These are phyloP conservation scores for Hypoxylon intermedium DNA, from an alignment of 495 filamentous ascomycete species.

Conservation along the genomic window DNA sequence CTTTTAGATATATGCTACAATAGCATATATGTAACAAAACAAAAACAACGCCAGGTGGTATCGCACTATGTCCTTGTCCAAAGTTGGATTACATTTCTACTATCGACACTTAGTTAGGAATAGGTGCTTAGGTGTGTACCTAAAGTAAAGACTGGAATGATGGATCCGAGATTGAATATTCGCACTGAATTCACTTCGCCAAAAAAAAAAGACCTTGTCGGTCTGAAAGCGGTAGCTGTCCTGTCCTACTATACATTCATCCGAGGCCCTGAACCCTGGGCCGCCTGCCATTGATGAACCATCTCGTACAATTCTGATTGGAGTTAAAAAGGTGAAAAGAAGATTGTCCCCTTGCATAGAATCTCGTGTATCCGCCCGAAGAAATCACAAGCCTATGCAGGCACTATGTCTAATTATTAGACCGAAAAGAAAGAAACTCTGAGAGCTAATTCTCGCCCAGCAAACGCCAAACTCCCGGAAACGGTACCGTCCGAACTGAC, in stretches of 20 bases:
- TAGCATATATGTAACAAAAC: too few species aligned
- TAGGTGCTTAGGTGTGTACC: too few species aligned
- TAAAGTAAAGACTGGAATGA: background rate
- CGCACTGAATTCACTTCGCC: background rate
- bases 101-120: too few species aligned
- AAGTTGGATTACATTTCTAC: too few species aligned
- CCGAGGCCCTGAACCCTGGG: slow-evolving; percentile 6
- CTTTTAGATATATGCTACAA: too few species aligned
- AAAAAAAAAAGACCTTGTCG: background rate
- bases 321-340: slow-evolving; percentile 5
- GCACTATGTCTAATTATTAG: slow-evolving; percentile 22
- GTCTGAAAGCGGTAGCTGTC: slow-evolving; percentile 1
- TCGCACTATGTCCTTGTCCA: too few species aligned
- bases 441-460: slow-evolving; percentile 2
- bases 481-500: background rate
- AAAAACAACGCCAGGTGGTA: too few species aligned
- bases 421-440: slow-evolving; percentile 1
- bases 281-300: slow-evolving; percentile 14
- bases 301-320: background rate
- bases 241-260: slow-evolving; percentile 29
- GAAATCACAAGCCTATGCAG: slow-evolving; percentile 28
- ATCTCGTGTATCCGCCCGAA: slow-evolving; percentile 1
- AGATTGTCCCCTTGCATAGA: slow-evolving; percentile 2
- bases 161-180: slow-evolving; percentile 4
- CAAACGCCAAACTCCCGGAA: slow-evolving; percentile 33